phyloP scores from a whole-genome alignment of 768 basidiomycete genomes.

The Pholiota microspora region DNA sequence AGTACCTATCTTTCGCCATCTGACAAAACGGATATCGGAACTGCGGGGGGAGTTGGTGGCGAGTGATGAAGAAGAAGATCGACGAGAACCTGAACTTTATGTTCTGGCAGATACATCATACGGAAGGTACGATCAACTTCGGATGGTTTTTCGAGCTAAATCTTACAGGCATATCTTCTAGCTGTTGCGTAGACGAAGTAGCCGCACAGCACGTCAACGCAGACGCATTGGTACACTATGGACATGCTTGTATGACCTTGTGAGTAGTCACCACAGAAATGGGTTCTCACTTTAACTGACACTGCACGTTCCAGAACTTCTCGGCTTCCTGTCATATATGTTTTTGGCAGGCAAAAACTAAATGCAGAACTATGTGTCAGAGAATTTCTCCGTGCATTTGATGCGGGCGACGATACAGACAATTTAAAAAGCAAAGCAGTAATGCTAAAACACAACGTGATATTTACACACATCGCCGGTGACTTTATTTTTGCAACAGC shows the following conservation, averaged over 20 bases:
- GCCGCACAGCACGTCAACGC: constrained; percentile 93
- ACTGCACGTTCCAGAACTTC: constrained; percentile 56
- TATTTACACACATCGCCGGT: constrained; percentile 71
- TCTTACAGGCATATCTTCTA: too few species aligned
- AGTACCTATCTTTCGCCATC: constrained; percentile 72
- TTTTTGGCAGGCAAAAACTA: constrained; percentile 77
- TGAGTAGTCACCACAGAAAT: constrained; percentile 36
- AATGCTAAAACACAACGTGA: constrained; percentile 74
- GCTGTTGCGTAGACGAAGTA: constrained; percentile 97
- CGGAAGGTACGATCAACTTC: constrained; percentile 63
- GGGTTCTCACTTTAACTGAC: neutral
- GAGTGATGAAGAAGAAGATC: constrained; percentile 20
- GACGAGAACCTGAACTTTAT: constrained; percentile 51
- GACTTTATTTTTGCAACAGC: constrained; percentile 2
- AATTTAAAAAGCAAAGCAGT: constrained; percentile 29
- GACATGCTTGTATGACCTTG: constrained; percentile 94
- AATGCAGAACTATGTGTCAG: constrained; percentile 52
- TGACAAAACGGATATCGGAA: constrained; percentile 50
- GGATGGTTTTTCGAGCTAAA: neutral
- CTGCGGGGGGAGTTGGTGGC: constrained; percentile 8
- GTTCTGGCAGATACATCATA: constrained; percentile 98
- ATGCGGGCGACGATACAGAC: constrained; percentile 8
- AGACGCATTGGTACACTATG: constrained; percentile 91
- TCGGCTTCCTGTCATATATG: constrained; percentile 84
- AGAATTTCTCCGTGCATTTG: constrained; percentile 35